phyloP scores from a whole-genome alignment of 2,329 filamentous ascomycete species.

The Aschersonia sp. region DNA sequence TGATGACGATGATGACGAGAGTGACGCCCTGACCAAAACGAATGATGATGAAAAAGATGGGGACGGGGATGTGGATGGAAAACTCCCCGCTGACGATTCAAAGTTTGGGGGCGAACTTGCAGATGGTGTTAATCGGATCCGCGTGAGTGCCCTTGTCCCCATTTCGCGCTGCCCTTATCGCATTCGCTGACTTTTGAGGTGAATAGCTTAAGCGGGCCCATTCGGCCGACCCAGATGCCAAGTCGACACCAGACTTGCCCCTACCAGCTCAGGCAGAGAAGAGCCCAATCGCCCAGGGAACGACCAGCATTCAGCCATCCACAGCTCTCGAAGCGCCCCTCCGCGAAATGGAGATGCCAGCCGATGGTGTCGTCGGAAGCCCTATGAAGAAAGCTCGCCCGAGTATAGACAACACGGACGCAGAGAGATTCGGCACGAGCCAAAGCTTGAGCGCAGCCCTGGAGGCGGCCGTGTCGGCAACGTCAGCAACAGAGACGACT shows the following conservation, averaged over 20 bases:
- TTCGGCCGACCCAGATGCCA: slow-evolving; percentile 52
- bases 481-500: slow-evolving; percentile 7
- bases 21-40: slow-evolving; percentile 47
- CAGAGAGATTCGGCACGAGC: slow-evolving; percentile 12
- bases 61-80: slow-evolving; percentile 21
- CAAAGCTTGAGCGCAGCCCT: slow-evolving; percentile 21
- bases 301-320: slow-evolving; percentile 3
- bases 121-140: slow-evolving; percentile 70
- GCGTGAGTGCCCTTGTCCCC: slow-evolving; percentile 33
- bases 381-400: slow-evolving; percentile 64
- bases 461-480: slow-evolving; percentile 13
- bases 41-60: slow-evolving; percentile 50
- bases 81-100: slow-evolving; percentile 56
- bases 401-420: slow-evolving; percentile 25
- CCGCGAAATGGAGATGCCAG: slow-evolving; percentile 16
- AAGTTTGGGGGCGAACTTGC: slow-evolving; percentile 60
- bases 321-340: slow-evolving; percentile 11
- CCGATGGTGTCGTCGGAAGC: slow-evolving; percentile 41
- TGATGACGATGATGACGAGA: slow-evolving; percentile 50
- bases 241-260: slow-evolving; percentile 17
- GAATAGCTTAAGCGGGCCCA: slow-evolving; percentile 65
- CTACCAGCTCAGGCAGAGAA: slow-evolving; percentile 28
- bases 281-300: slow-evolving; percentile 16
- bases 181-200: slow-evolving; percentile 4
- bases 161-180: background rate